Conservation (phyloP, 768 basidiomycete species). For the Lenzites betulinus region DNA sequence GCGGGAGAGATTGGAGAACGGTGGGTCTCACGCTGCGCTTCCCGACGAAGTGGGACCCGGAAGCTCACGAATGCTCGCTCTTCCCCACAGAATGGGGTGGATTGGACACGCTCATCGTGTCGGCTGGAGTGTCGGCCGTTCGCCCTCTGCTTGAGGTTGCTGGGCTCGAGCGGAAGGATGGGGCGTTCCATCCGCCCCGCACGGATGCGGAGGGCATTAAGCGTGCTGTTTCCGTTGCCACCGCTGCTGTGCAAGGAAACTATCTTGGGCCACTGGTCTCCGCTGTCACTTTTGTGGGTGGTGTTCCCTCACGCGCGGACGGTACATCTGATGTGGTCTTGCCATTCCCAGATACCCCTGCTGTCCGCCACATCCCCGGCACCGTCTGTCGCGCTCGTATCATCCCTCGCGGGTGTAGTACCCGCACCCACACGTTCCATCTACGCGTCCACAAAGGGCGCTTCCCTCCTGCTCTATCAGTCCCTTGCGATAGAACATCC, state of each 20-base stretch:
- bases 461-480: conserved; percentile 76
- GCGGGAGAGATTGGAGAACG: conserved; percentile 50
- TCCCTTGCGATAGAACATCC: conserved; percentile 82
- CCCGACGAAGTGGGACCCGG: neutral
- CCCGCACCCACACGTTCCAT: conserved; percentile 85
- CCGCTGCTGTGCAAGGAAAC: conserved; percentile 61
- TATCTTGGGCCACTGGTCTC: conserved; percentile 70
- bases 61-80: neutral
- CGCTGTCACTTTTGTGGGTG: conserved; percentile 69
- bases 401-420: conserved; percentile 75
- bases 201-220: conserved; percentile 59
- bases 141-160: conserved; percentile 74
- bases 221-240: conserved; percentile 55
- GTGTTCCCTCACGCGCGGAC: neutral
- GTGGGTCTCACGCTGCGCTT: conserved; percentile 43
- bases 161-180: conserved; percentile 46
- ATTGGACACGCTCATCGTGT: conserved; percentile 79
- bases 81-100: conserved; percentile 68
- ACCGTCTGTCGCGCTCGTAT: conserved; percentile 78
- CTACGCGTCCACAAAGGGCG: conserved; percentile 83
- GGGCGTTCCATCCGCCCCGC: conserved; percentile 37
- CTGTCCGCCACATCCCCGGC: conserved; percentile 61
- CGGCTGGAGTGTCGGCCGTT: conserved; percentile 83
- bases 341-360: conserved; percentile 64
- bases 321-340: neutral